These are phyloP conservation scores for Leishmania lainsoni DNA, from an alignment of 208 protist genomes.

Conservation along the genomic window DNA sequence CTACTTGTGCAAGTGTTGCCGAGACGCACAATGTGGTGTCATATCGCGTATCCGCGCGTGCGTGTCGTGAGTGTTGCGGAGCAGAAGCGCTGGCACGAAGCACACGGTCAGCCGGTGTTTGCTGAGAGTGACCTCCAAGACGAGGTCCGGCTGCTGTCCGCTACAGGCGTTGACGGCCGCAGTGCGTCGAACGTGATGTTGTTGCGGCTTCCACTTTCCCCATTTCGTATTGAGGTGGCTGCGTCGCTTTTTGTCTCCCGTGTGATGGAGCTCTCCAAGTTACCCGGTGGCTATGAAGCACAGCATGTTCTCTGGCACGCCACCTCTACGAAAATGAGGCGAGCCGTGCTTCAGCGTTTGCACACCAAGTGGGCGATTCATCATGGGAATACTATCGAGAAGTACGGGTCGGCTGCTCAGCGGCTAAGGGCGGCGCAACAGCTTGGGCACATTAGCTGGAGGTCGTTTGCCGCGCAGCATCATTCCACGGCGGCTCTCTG, in stretches of 20 bases:
- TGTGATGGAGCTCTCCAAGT: background rate
- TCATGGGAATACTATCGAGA: background rate
- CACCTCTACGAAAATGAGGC: background rate
- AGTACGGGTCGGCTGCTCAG: background rate
- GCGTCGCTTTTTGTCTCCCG: conserved; percentile 18
- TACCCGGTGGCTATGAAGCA: background rate
- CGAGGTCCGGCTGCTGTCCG: background rate
- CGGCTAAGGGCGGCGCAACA: background rate
- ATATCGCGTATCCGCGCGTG: conserved; percentile 34
- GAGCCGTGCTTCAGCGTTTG: background rate
- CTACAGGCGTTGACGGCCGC: background rate
- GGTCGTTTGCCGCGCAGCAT: background rate
- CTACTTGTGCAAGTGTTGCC: conserved; percentile 37
- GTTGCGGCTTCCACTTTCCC: conserved; percentile 26
- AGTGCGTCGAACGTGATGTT: conserved; percentile 6
- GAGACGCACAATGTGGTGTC: background rate
- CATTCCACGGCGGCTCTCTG: background rate
- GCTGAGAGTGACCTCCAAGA: background rate
- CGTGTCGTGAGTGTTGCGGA: conserved; percentile 34
- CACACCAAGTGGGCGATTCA: conserved; percentile 2
- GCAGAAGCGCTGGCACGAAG: conserved; percentile 26
- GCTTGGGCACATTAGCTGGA: conserved; percentile 10
- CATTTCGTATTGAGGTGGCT: conserved; percentile 17
- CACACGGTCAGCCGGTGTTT: background rate
- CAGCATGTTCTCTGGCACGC: background rate